Conservation (phyloP, 108 stramenopile species). For the Stephanodiscus minutulus region DNA sequence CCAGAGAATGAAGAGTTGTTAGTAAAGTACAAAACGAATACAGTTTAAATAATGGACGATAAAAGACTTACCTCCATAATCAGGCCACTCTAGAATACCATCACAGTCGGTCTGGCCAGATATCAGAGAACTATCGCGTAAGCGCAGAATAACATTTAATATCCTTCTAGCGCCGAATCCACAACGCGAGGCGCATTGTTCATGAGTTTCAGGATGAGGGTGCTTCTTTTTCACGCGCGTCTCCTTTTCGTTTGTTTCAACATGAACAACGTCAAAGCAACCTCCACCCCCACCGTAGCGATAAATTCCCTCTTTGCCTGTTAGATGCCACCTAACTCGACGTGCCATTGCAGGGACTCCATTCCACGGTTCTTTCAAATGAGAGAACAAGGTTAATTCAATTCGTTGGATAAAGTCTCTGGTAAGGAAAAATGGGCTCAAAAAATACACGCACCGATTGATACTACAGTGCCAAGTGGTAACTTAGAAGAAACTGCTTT, state of each 20-base stretch:
- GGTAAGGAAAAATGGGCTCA: background rate
- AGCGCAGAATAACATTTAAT: constrained; percentile 66
- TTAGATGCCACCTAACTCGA: constrained; percentile 79
- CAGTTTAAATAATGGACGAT: background rate
- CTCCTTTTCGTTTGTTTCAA: constrained; percentile 76
- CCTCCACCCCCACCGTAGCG: constrained; percentile 91
- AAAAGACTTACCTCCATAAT: constrained; percentile 56
- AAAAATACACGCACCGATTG: constrained; percentile 1
- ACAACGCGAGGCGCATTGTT: constrained; percentile 82
- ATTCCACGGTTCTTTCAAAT: constrained; percentile 61
- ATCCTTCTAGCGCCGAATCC: constrained; percentile 70
- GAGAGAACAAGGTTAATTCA: background rate
- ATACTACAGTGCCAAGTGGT: constrained; percentile 79
- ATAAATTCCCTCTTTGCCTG: constrained; percentile 80
- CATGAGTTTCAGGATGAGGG: constrained; percentile 75
- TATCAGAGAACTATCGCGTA: constrained; percentile 23
- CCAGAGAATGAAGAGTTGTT: background rate
- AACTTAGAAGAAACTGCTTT: constrained; percentile 70
- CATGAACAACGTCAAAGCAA: constrained; percentile 79
- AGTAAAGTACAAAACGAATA: background rate
- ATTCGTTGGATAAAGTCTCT: background rate
- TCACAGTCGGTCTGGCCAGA: constrained; percentile 25
- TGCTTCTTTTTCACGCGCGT: constrained; percentile 74
- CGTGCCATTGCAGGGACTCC: constrained; percentile 75
- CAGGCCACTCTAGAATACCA: constrained; percentile 86